These are phyloP conservation scores for Albifimbria verrucaria DNA, from an alignment of 2,329 filamentous ascomycete species.

Conservation along the genomic window DNA sequence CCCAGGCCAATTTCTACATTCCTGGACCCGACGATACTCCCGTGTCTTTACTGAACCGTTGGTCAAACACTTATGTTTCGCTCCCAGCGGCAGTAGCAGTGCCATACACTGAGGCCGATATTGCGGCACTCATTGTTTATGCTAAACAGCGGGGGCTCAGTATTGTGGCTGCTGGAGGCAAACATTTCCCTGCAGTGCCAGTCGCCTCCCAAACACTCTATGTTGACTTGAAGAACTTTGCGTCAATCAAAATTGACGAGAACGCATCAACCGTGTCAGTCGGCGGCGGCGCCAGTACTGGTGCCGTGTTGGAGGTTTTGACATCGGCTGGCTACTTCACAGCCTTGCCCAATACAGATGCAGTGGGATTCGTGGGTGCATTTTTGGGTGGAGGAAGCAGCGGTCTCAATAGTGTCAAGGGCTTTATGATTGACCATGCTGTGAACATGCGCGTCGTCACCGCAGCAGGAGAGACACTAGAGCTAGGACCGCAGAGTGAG, in stretches of 20 bases:
- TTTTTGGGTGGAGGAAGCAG: constrained; percentile 24
- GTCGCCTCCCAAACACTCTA: constrained; percentile 25
- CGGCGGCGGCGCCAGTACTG: constrained; percentile 23
- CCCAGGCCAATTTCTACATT: neutral
- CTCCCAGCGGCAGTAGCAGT: constrained; percentile 23
- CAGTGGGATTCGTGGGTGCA: constrained; percentile 22
- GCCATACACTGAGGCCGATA: constrained; percentile 24
- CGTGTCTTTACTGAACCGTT: constrained; percentile 15
- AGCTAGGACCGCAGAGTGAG: constrained; percentile 8
- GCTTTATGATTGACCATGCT: constrained; percentile 29
- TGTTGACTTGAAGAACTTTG: constrained; percentile 29
- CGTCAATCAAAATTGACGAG: constrained; percentile 23
- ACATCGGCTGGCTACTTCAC: constrained; percentile 26
- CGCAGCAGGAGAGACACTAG: constrained; percentile 8
- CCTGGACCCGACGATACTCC: neutral
- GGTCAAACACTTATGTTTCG: constrained; percentile 24
- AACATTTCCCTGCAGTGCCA: constrained; percentile 26
- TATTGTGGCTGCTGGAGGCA: constrained; percentile 24
- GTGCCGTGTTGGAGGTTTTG: constrained; percentile 21
- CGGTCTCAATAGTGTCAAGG: constrained; percentile 23
- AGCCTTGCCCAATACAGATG: constrained; percentile 20
- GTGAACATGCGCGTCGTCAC: constrained; percentile 24
- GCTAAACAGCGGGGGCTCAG: constrained; percentile 23
- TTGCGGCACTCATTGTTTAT: constrained; percentile 20
- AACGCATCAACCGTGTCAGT: constrained; percentile 17